Evolutionary conservation across 2,329 filamentous ascomycete genomes (phyloP), one percentile per base, ranked within the genome.

Genomic region (Colletotrichum karsti): DNA sequence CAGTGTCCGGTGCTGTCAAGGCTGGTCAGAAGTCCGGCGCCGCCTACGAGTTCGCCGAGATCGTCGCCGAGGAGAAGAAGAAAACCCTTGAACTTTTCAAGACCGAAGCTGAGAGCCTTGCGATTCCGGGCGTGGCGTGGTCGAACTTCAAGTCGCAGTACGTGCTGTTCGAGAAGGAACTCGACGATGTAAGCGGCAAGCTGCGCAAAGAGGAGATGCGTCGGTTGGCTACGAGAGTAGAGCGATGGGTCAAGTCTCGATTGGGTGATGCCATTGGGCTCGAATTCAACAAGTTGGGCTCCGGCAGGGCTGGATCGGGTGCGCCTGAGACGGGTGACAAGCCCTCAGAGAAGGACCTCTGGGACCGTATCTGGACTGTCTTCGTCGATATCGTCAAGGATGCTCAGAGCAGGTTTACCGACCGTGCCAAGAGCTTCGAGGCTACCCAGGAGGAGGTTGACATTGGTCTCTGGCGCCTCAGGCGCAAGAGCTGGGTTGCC

Each of bases 171-270:
- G 92, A 93, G 77, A 95, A 97, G 78, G 96, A 99, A 66, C 86
- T 99, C 13, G 93, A 97, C 69, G 93, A 96, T 72, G 94, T 97
- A 60, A 97, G 94, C 72, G 87, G 88, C 42, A 91, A 92, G 70
- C 83, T 99, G 73, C 90, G 96, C 73, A 95, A 96, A 76, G 96
- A 99, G 72, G 96, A 99, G 81, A 97, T 99, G 94, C 90, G 95
- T 70, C 90, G 96, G 22, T 84, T 99, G 70, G 95, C 96, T 2
- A 96, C 91, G 33, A 89, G 96, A 20, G 92, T 98, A 24, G 96
- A 99, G 82, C 90, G 95, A 73, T 98, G 95, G 93, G 95, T 99
- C 70, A 91, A 92, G 75, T 94, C 93, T 65, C 91, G 94, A 51
- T 87, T 99, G 35, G 91, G 91, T 35, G 96, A 99, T 77, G 93